Evolutionary conservation across 441 rosid genomes (phyloP), one percentile per base, ranked within the genome.

Genomic region (Adansonia rubrostipa): DNA sequence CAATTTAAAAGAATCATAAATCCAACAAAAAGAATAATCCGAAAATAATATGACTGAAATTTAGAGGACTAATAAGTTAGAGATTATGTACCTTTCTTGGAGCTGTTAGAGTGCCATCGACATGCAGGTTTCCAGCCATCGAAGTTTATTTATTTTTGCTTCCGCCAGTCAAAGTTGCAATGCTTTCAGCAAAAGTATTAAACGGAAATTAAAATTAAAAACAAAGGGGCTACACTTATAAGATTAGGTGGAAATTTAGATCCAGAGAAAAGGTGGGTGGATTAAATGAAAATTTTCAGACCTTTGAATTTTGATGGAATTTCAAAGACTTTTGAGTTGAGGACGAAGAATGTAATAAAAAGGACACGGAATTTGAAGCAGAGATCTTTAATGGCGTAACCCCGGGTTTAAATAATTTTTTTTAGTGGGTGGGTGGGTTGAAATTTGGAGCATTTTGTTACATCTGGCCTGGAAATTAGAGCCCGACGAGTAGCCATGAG

Each of bases 51-150:
- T 72, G 14, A 72, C 13, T 8, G n/a, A 45, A 45, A 11, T 45
- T 13, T 40, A 62, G 44, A 63, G 47, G 60, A 42, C 51, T 11
- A 36, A 48, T 8, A 47, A 6, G 11, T 28, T 28, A 28, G 33
- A 47, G 51, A 48, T 2, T 40, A 1, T 10, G 64, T 60, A 88
- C 95, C 93, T 94, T 93, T 86, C 99, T 91, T 14, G 98, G 97
- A 80, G 99, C 98, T 2, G 99, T 91, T 51, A 96, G 97, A 82
- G 99, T 88, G 58, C 91, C 91, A 68, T 88, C 91, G 53, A 88
- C 91, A 76, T 88, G 89, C 92, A 57, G 92, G 87, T 78, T 85
- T 90, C 74, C 84, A 2, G 92, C 90, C 92, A 90, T 89, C 36
- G 77, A 56, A 68, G 69, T 75, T n/a, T 57, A 48, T 48, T 6